Conservation (phyloP, 1,139 yeast species). For the Hemisphaericaspora xylofermentans region DNA sequence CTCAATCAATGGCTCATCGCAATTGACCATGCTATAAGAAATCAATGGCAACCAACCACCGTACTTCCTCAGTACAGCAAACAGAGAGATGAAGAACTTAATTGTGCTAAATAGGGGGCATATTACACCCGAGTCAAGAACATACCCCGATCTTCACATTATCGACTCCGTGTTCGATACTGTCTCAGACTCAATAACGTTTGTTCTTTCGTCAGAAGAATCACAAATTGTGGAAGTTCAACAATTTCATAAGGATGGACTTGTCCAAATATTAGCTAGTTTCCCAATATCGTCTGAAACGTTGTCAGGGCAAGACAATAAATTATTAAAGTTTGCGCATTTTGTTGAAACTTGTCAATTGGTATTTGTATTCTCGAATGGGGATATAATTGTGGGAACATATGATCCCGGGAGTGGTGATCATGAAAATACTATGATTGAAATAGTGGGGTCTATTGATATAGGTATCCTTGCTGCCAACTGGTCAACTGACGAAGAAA, state of each 20-base stretch:
- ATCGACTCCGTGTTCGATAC: slow-evolving; percentile 69
- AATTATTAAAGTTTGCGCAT: slow-evolving; percentile 53
- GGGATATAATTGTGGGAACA: slow-evolving; percentile 69
- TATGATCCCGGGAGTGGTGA: slow-evolving; percentile 45
- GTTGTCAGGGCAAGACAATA: background rate
- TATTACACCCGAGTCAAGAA: slow-evolving; percentile 46
- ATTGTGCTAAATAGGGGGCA: slow-evolving; percentile 58
- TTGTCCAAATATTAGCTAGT: slow-evolving; percentile 51
- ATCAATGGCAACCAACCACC: no score
- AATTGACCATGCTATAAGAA: no score
- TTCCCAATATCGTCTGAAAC: slow-evolving; percentile 38
- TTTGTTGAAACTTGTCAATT: slow-evolving; percentile 65
- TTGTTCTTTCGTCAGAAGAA: slow-evolving; percentile 62
- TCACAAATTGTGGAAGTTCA: slow-evolving; percentile 53
- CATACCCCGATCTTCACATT: slow-evolving; percentile 63
- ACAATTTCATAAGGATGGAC: slow-evolving; percentile 59
- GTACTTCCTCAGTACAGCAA: no score
- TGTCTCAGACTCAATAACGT: slow-evolving; percentile 69
- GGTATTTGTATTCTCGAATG: slow-evolving; percentile 60
- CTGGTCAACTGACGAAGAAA: slow-evolving; percentile 95
- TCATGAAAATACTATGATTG: slow-evolving; percentile 54
- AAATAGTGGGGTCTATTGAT: slow-evolving; percentile 85
- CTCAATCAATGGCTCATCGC: no score
- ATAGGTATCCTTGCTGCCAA: slow-evolving; percentile 68
- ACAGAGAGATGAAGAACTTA: slow-evolving; percentile 54